Percentiles rank a stretch among this genome's conserved stretches.
Conservation (phyloP, 2,329 filamentous ascomycete genomes). For the Penicillium sp. region DNA sequence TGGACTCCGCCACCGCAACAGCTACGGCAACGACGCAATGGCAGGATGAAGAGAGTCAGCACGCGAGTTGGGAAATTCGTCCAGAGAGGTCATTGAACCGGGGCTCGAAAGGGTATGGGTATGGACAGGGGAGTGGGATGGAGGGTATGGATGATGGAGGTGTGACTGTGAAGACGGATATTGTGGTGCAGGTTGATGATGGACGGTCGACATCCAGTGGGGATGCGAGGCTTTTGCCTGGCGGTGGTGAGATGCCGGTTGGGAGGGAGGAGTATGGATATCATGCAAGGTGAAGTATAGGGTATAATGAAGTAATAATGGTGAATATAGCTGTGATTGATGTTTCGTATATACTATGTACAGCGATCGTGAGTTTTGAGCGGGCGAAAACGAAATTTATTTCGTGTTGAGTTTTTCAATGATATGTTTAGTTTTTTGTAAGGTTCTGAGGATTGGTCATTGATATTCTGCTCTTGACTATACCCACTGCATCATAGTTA, state of each 20-base stretch:
- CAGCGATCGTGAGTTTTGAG: not conserved
- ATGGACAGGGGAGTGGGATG: conserved; percentile 4
- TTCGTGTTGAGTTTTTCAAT: not conserved
- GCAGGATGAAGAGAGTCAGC: conserved; percentile 26
- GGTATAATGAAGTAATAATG: not conserved
- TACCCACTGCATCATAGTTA: too few species aligned
- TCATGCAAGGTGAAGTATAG: not conserved
- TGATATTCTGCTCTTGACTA: not conserved
- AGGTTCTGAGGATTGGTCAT: not conserved
- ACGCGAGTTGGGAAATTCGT: conserved; percentile 15
- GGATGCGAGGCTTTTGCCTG: conserved; percentile 25
- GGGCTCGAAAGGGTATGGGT: conserved; percentile 15
- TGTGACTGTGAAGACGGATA: conserved; percentile 42
- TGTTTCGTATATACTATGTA: conserved; percentile 1
- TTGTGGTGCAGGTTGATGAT: conserved; percentile 38
- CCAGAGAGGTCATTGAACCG: conserved; percentile 23
- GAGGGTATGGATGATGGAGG: conserved; percentile 21
- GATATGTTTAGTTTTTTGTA: too few species aligned
- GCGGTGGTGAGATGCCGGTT: conserved; percentile 16
- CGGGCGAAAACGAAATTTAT: not conserved
- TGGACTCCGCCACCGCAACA: conserved; percentile 24
- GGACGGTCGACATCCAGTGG: conserved; percentile 26
- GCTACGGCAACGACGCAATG: conserved; percentile 9
- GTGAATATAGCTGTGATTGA: too few species aligned
- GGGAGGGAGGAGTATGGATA: not conserved